A percentile compares a stretch with the other conserved stretches of the same genome.
These are phyloP conservation scores for Chrysopogon serrulatus DNA, from an alignment of 176 grass and related monocot genomes.

Conservation along the genomic window DNA sequence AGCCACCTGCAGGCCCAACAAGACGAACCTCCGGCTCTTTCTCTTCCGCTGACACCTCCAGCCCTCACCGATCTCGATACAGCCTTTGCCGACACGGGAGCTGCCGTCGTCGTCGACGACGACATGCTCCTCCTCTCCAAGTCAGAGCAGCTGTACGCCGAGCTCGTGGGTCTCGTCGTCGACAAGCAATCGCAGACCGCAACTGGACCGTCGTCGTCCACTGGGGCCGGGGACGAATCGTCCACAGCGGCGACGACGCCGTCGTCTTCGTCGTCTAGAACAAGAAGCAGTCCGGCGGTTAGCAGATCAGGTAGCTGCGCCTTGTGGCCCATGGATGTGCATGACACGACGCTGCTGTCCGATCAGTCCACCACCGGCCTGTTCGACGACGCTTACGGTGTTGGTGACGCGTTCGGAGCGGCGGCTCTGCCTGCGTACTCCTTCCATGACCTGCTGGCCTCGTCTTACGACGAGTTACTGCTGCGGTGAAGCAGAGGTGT, in stretches of 20 bases:
- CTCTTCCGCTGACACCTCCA: background rate
- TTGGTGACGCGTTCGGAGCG: background rate
- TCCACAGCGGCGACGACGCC: background rate
- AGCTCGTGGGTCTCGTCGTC: conserved; percentile 47
- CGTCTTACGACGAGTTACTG: conserved; percentile 30
- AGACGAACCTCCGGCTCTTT: background rate
- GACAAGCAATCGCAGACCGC: background rate
- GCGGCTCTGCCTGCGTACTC: background rate
- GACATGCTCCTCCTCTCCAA: conserved; percentile 23
- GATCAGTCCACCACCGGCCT: conserved; percentile 6
- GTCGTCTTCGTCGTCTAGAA: background rate
- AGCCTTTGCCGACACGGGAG: background rate
- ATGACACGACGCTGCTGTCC: background rate
- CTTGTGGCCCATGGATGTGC: conserved; percentile 20
- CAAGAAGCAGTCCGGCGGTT: background rate
- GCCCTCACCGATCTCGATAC: background rate
- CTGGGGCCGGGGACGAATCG: background rate
- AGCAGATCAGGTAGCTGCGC: conserved; percentile 2
- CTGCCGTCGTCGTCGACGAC: background rate
- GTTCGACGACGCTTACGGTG: background rate
- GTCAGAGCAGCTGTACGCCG: conserved; percentile 44
- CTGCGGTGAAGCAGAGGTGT: too few species aligned
- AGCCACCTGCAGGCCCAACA: background rate
- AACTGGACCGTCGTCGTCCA: background rate
- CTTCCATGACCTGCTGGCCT: conserved; percentile 29